Evolutionary conservation across 2,329 filamentous ascomycete genomes (phyloP).

Genomic region (Bipolaris zeicola): DNA sequence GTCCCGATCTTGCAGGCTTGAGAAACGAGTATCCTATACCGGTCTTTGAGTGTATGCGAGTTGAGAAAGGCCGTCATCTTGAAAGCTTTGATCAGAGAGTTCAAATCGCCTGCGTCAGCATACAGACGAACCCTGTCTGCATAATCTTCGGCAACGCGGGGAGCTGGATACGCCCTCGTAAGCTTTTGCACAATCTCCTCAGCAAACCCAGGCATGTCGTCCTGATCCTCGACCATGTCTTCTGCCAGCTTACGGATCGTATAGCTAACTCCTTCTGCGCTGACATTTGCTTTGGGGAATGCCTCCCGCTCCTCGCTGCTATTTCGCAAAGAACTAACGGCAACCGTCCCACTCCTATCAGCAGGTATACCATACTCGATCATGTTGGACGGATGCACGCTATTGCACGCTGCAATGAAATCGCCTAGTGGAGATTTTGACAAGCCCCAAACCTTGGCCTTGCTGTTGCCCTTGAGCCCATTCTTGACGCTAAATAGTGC

Average conservation of each 20-base stretch:
- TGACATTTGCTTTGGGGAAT: conserved; percentile 28
- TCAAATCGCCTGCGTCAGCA: conserved; percentile 4
- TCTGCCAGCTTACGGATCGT: conserved; percentile 43
- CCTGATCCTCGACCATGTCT: conserved; percentile 34
- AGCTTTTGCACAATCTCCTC: conserved; percentile 32
- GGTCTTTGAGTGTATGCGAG: conserved; percentile 34
- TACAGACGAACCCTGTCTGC: not conserved
- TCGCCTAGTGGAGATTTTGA: conserved; percentile 54
- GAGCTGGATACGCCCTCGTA: conserved; percentile 18
- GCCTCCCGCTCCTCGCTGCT: conserved; percentile 22
- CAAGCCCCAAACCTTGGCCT: conserved; percentile 61
- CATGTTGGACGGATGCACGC: conserved; percentile 62
- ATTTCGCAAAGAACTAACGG: conserved; percentile 31
- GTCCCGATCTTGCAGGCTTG: conserved; percentile 30
- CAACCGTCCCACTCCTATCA: conserved; percentile 52
- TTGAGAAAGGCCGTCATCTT: conserved; percentile 36
- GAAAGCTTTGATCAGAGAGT: conserved; percentile 21
- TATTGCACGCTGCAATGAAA: conserved; percentile 56
- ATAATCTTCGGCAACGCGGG: not conserved
- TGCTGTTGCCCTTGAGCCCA: conserved; percentile 56
- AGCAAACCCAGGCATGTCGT: conserved; percentile 30
- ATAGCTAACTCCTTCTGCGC: conserved; percentile 43
- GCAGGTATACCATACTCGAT: conserved; percentile 60
- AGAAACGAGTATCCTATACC: conserved; percentile 39
- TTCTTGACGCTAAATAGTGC: conserved; percentile 56